These are phyloP conservation scores for Knoxia roxburghii DNA, from an alignment of 257 asterid genomes.

Conservation along the genomic window DNA sequence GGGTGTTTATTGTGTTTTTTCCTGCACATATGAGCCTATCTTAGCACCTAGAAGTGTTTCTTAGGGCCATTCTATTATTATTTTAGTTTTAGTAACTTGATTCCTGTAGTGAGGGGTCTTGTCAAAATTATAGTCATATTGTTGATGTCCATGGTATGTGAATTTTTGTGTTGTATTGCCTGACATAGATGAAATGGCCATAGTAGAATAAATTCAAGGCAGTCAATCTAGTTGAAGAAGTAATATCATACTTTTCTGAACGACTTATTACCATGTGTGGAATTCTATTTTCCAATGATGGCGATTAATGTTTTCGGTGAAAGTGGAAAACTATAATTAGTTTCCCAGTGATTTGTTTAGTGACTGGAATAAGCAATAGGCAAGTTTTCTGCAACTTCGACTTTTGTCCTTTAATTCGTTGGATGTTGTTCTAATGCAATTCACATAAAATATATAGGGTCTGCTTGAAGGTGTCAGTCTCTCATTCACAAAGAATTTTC, in stretches of 20 bases:
- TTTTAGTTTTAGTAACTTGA: neutral
- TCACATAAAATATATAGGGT: constrained; percentile 47
- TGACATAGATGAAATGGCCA: too few relatives aligned
- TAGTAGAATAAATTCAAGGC: neutral
- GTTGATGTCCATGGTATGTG: neutral
- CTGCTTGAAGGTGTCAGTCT: constrained; percentile 76
- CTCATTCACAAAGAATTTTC: constrained; percentile 71
- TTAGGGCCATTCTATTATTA: neutral
- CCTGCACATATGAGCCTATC: neutral
- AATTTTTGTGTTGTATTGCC: neutral
- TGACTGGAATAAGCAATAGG: neutral
- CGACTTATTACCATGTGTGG: too few relatives aligned
- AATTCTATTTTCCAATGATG: too few relatives aligned
- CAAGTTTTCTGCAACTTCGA: neutral
- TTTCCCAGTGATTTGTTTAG: neutral
- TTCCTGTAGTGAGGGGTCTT: neutral
- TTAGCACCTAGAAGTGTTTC: neutral
- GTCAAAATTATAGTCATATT: too few relatives aligned
- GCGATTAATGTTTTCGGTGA: neutral
- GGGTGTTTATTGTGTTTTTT: neutral
- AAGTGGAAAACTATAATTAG: neutral
- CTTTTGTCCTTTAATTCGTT: constrained; percentile 3
- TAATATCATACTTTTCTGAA: neutral
- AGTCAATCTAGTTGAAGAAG: neutral
- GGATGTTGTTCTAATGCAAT: neutral